Percentiles rank a stretch among this genome's conserved stretches.
Evolutionary conservation across 768 basidiomycete species (phyloP).

Genomic region (Boletus subparvulus): DNA sequence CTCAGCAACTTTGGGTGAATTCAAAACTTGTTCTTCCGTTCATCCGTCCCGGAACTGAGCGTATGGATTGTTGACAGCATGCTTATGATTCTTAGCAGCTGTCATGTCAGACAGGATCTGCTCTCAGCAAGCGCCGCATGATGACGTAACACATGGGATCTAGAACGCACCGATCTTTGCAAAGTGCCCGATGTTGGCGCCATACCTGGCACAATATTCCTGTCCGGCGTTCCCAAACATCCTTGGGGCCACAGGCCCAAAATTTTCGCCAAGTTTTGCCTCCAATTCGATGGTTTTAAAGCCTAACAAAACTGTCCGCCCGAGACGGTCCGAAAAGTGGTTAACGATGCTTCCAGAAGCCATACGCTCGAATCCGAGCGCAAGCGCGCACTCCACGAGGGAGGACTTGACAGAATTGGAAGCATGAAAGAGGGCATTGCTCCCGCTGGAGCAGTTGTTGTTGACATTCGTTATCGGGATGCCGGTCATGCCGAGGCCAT

Average conservation of each 20-base stretch:
- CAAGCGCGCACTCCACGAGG: constrained; percentile 67
- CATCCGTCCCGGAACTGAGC: constrained; percentile 79
- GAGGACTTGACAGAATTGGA: constrained; percentile 66
- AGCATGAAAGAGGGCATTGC: constrained; percentile 69
- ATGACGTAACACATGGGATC: not conserved
- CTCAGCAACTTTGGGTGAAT: constrained; percentile 62
- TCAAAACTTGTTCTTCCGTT: constrained; percentile 66
- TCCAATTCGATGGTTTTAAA: constrained; percentile 48
- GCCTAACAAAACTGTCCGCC: constrained; percentile 47
- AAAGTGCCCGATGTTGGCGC: constrained; percentile 59
- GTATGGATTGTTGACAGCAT: constrained; percentile 78
- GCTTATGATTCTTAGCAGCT: constrained; percentile 82
- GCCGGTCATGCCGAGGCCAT: constrained; percentile 75
- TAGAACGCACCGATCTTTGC: constrained; percentile 67
- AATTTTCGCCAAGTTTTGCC: constrained; percentile 48
- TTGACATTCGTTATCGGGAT: constrained; percentile 85
- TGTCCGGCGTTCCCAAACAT: constrained; percentile 69
- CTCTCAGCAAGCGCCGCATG: not conserved
- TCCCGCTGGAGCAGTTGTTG: constrained; percentile 83
- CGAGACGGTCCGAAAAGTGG: constrained; percentile 51
- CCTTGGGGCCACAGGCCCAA: constrained; percentile 66
- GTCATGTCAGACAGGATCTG: not conserved
- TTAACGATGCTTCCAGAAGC: constrained; percentile 65
- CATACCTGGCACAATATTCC: constrained; percentile 73
- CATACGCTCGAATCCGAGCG: constrained; percentile 85